Conservation (phyloP, 495 filamentous ascomycete species). For the Baudoinia panamericana region DNA sequence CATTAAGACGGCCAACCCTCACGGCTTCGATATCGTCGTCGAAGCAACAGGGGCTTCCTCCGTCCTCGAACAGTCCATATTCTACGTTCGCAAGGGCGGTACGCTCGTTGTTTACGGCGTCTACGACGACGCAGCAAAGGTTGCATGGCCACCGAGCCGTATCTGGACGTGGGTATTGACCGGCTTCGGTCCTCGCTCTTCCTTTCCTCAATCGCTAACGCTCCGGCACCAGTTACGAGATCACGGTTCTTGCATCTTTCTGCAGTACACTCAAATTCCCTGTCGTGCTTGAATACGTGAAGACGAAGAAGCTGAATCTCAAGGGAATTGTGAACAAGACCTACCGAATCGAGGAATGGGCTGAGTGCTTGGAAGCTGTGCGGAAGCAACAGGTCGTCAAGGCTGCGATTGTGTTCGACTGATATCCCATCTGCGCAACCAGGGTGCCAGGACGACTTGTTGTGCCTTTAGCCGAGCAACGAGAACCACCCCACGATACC, state of each 20-base stretch:
- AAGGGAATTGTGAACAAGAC: slow-evolving; percentile 12
- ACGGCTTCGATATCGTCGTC: slow-evolving; percentile 59
- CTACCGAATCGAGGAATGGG: slow-evolving; percentile 9
- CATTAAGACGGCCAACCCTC: slow-evolving; percentile 35
- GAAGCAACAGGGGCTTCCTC: slow-evolving; percentile 50
- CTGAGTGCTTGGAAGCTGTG: slow-evolving; percentile 9
- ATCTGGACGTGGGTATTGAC: too few species aligned
- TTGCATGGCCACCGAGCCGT: slow-evolving; percentile 30
- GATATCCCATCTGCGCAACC: too few species aligned
- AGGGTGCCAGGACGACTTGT: too few species aligned
- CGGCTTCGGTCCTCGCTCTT: too few species aligned
- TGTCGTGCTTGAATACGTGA: slow-evolving; percentile 7
- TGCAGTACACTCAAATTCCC: slow-evolving; percentile 23
- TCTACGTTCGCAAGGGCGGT: slow-evolving; percentile 55
- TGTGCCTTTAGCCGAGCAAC: too few species aligned
- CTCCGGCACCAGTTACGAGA: too few species aligned
- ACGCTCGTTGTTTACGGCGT: slow-evolving; percentile 59
- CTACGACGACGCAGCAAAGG: slow-evolving; percentile 36
- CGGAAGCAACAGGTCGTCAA: slow-evolving; percentile 58
- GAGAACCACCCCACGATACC: too few species aligned
- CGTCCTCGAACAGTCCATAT: slow-evolving; percentile 56
- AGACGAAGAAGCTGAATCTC: slow-evolving; percentile 8
- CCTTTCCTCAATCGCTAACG: too few species aligned
- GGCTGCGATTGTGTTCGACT: slow-evolving; percentile 55
- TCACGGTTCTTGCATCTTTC: slow-evolving; percentile 63